Evolutionary conservation across 2,329 filamentous ascomycete species (phyloP), one percentile per base, ranked within the genome.

Genomic region (Xylariomycetidae sp.): DNA sequence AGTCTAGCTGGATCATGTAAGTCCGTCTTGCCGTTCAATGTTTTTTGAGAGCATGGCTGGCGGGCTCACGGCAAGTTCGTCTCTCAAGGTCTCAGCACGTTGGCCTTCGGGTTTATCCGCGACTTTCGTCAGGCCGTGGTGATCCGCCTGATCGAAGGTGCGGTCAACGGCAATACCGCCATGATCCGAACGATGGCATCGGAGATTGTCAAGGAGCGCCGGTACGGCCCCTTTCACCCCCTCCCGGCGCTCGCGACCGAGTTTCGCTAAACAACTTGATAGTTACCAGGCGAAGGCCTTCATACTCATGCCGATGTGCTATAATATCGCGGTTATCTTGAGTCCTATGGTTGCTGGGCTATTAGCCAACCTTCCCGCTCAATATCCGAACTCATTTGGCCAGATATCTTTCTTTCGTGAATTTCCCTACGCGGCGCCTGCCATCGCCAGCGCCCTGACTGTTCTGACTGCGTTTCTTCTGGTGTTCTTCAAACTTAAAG

Each of bases 111-210:
- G 18, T 37, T 40, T 16, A 40, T 40, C 4, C 30, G 5, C 26
- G 33, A 40, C 20, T 40, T 36, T 19, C 37, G 37, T 18, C 37
- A 40, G 22, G 37, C 37, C 7, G 10, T 40, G 23, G 16, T 29
- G 17, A 33, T 37, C n/a, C 37, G 34, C 7, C 34, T 33, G 9
- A 25, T 40, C 14, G 37, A 39, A 14, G 37, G 37, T 8, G 37
- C 37, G 4, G 25, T 39, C 4, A 39, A 39, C 12, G 37, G 37
- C 8, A 30, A 39, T 16, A 39, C 37, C 4, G 37, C 37, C 14
- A 36, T 39, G 33, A 36, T 39, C 7, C 31, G 37, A 16, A 39
- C 37, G 19, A 39, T 39, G 37, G 37, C 36, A 15, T 39, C 37
- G 6, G 37, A 39, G 17, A 25, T 39, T 9, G n/a, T 39, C 25